These are phyloP conservation scores for Suhomyces panamericanus DNA, from an alignment of 1,139 yeast genomes.

Conservation along the genomic window DNA sequence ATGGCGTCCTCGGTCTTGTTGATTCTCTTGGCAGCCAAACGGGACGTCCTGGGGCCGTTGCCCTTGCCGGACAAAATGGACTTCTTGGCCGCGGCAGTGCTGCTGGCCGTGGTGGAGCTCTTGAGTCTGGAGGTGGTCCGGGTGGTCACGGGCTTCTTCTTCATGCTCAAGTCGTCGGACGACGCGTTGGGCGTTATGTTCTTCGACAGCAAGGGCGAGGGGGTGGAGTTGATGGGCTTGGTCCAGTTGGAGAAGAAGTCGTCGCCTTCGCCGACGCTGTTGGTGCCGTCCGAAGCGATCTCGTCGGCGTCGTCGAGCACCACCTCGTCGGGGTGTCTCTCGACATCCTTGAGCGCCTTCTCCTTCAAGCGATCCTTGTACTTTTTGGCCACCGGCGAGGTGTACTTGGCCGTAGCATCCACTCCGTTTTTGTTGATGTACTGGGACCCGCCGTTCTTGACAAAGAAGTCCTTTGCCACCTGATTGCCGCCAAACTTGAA, in stretches of 20 bases:
- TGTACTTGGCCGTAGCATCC: conserved; percentile 77
- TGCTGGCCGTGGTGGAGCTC: conserved; percentile 21
- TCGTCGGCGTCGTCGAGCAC: conserved; percentile 59
- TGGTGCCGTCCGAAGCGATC: conserved; percentile 28
- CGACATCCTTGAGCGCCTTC: conserved; percentile 65
- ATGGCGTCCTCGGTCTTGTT: conserved; percentile 61
- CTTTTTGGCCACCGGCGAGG: conserved; percentile 71
- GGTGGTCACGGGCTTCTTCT: conserved; percentile 26
- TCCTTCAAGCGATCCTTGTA: conserved; percentile 79
- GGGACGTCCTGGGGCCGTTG: conserved; percentile 53
- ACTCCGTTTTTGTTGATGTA: conserved; percentile 50
- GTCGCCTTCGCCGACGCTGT: conserved; percentile 54
- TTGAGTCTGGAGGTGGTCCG: conserved; percentile 27
- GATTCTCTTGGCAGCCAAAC: conserved; percentile 52
- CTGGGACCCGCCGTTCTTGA: conserved; percentile 81
- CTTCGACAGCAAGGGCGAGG: conserved; percentile 57
- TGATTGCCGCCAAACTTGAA: conserved; percentile 94
- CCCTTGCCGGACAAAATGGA: conserved; percentile 45
- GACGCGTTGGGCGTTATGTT: conserved; percentile 49
- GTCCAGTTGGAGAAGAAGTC: conserved; percentile 94
- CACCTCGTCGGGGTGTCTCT: conserved; percentile 63
- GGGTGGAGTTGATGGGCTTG: conserved; percentile 59
- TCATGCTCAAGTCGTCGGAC: conserved; percentile 33
- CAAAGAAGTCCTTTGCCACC: conserved; percentile 76
- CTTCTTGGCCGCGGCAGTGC: conserved; percentile 31